Conservation (phyloP, 768 basidiomycete species). For the Pleurotus ostreatus region DNA sequence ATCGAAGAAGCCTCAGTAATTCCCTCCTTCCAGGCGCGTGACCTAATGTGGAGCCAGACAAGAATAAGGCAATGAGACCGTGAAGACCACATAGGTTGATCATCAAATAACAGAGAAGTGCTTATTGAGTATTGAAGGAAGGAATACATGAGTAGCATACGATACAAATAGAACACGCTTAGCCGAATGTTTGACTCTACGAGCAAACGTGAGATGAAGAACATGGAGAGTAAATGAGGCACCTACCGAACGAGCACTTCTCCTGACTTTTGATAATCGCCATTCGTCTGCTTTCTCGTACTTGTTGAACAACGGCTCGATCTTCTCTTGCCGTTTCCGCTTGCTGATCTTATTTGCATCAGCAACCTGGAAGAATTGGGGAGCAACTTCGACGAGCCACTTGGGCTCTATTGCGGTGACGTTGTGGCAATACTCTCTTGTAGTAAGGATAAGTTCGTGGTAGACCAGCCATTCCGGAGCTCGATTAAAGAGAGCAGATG, state of each 20-base stretch:
- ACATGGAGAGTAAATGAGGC: constrained; percentile 1
- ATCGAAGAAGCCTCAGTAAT: no score
- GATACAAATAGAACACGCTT: constrained; percentile 1
- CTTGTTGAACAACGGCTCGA: constrained; percentile 93
- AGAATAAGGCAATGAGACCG: no score
- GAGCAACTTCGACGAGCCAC: constrained; percentile 97
- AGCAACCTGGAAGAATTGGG: constrained; percentile 98
- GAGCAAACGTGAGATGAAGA: constrained; percentile 13
- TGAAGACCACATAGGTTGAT: no score
- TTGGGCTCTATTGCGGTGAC: constrained; percentile 97
- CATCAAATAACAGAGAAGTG: no score
- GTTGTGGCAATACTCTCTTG: constrained; percentile 91
- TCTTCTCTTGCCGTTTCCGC: constrained; percentile 94
- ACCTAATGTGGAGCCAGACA: no score
- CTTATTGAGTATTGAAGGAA: no score
- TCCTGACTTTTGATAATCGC: constrained; percentile 89
- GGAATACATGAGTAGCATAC: background rate
- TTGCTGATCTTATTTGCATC: constrained; percentile 98
- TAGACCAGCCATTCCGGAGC: constrained; percentile 96
- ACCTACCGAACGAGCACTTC: constrained; percentile 78
- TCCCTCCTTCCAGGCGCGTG: no score
- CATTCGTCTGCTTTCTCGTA: constrained; percentile 94
- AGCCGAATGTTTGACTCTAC: constrained; percentile 91
- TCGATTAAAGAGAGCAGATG: constrained; percentile 94
- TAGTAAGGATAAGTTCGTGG: constrained; percentile 93